Conservation (phyloP, 176 grass and related monocot species). For the Calamus simplicifolius region DNA sequence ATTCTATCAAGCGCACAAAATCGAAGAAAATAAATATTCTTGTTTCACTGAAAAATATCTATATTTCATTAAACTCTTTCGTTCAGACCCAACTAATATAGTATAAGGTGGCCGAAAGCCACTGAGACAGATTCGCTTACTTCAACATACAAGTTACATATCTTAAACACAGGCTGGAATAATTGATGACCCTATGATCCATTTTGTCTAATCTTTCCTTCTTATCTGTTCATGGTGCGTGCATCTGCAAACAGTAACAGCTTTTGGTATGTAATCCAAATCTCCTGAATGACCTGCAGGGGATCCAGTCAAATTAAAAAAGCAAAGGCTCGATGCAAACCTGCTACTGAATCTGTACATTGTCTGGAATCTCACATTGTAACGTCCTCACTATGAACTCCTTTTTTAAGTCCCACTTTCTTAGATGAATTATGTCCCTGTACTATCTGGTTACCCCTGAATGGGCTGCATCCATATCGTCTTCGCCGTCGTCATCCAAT, state of each 20-base stretch:
- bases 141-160: too few relatives aligned
- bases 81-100: too few relatives aligned
- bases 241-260: conserved; percentile 13
- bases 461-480: conserved; percentile 30
- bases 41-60: too few relatives aligned
- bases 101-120: too few relatives aligned
- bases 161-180: too few relatives aligned
- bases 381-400: not conserved
- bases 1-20: too few relatives aligned
- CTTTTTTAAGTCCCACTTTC: not conserved
- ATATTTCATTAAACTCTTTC: too few relatives aligned
- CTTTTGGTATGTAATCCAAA: conserved; percentile 19
- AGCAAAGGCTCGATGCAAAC: not conserved
- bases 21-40: too few relatives aligned
- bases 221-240: conserved; percentile 23
- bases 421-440: conserved; percentile 6
- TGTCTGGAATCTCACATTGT: conserved; percentile 28
- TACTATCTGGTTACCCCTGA: conserved; percentile 31
- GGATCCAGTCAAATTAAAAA: conserved; percentile 3
- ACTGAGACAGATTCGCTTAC: too few relatives aligned
- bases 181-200: too few relatives aligned
- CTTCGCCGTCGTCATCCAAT: conserved; percentile 54
- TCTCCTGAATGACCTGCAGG: conserved; percentile 10
- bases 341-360: conserved; percentile 53
- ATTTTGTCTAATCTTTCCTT: not conserved